These are phyloP conservation scores for Persicaria maculosa DNA, from an alignment of 148 eudicot genomes.

Conservation along the genomic window DNA sequence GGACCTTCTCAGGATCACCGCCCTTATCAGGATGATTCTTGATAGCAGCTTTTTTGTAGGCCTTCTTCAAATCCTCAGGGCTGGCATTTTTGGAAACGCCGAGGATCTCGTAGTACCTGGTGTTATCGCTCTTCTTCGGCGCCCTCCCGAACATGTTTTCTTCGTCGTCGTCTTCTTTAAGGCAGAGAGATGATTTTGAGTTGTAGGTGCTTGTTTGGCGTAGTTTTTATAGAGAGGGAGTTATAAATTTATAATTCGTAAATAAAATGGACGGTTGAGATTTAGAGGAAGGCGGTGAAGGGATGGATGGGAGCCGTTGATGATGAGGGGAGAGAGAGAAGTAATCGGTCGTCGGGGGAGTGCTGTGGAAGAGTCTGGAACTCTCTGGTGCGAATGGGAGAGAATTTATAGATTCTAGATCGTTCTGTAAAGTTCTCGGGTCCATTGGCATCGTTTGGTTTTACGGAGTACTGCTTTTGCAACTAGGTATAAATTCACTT, in stretches of 20 bases:
- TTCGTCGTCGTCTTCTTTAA: neutral
- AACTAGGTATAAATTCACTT: too few relatives aligned
- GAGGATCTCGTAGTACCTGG: slow-evolving; percentile 37
- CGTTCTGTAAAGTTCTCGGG: neutral
- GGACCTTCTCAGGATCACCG: slow-evolving; percentile 50
- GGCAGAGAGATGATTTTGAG: neutral
- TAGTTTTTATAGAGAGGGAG: neutral
- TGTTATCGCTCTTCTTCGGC: slow-evolving; percentile 41
- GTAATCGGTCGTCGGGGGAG: neutral
- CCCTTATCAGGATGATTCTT: slow-evolving; percentile 52
- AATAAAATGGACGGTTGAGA: neutral
- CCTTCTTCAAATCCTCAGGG: slow-evolving; percentile 47
- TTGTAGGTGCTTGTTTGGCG: neutral
- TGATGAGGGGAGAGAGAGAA: neutral
- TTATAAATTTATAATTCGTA: neutral
- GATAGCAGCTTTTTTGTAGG: slow-evolving; percentile 42
- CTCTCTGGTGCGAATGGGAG: neutral
- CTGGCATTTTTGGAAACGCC: slow-evolving; percentile 34
- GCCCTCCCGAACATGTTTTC: slow-evolving; percentile 47
- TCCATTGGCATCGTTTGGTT: too few relatives aligned
- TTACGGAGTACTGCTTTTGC: too few relatives aligned
- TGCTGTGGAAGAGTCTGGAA: neutral
- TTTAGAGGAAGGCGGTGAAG: neutral
- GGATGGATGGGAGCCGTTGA: neutral
- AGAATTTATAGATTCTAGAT: neutral